Conservation (phyloP, 2,329 filamentous ascomycete species). For the Colletotrichum graminicola region DNA sequence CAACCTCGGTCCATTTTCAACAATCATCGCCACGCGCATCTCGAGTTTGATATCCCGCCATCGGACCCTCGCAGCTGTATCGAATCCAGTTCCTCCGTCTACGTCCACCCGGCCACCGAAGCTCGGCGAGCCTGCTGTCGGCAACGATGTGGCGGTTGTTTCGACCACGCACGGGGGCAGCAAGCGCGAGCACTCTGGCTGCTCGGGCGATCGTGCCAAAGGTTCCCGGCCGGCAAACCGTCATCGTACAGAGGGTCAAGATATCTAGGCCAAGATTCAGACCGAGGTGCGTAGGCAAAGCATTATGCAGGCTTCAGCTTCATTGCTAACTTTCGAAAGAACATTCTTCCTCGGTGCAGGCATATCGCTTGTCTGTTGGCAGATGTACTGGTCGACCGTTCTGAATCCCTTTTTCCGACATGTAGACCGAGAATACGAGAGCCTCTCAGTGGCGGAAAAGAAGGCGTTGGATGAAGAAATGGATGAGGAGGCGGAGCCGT, state of each 20-base stretch:
- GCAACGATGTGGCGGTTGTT: slow-evolving; percentile 39
- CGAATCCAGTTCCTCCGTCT: background rate
- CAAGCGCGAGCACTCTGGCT: slow-evolving; percentile 28
- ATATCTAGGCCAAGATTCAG: slow-evolving; percentile 23
- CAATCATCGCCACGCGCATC: slow-evolving; percentile 5
- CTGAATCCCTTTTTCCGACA: slow-evolving; percentile 59
- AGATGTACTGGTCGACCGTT: slow-evolving; percentile 60
- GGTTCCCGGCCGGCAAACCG: slow-evolving; percentile 23
- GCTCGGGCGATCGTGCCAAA: slow-evolving; percentile 32
- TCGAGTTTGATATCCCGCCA: background rate
- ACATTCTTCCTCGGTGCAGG: slow-evolving; percentile 49
- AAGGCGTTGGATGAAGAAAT: slow-evolving; percentile 54
- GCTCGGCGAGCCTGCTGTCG: slow-evolving; percentile 26
- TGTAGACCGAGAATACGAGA: slow-evolving; percentile 57
- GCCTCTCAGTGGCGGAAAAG: slow-evolving; percentile 59
- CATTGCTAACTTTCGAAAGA: slow-evolving; percentile 27
- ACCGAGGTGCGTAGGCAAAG: slow-evolving; percentile 27
- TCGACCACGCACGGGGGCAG: slow-evolving; percentile 16
- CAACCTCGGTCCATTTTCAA: slow-evolving; percentile 5
- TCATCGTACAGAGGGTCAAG: slow-evolving; percentile 42
- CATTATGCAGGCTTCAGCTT: background rate
- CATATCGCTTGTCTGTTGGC: slow-evolving; percentile 54
- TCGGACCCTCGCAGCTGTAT: background rate
- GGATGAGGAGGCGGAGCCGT: slow-evolving; percentile 58
- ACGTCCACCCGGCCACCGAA: slow-evolving; percentile 19